A percentile compares a stretch with the other conserved stretches of the same genome.
Evolutionary conservation across 2,329 filamentous ascomycete species (phyloP).

Genomic region (Didymella arachidicola): DNA sequence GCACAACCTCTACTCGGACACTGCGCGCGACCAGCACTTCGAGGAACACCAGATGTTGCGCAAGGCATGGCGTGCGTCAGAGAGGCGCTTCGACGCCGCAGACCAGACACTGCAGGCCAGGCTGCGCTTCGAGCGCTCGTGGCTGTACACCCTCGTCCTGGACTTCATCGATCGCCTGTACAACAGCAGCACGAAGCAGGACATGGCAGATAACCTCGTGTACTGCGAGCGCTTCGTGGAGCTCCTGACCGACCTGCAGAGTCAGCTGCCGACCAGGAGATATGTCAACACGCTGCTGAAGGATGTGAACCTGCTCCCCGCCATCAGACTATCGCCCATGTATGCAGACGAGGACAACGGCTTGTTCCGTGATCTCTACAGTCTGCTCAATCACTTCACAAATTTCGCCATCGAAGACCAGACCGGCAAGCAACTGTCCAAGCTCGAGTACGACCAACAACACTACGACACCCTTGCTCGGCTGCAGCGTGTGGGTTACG

Average conservation of each 20-base stretch:
- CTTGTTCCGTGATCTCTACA: constrained; percentile 80
- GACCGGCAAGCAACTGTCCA: constrained; percentile 77
- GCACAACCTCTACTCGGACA: constrained; percentile 87
- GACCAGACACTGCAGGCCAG: constrained; percentile 81
- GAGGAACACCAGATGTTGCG: constrained; percentile 76
- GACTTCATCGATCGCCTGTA: constrained; percentile 83
- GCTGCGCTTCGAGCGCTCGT: constrained; percentile 88
- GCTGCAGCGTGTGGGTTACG: constrained; percentile 77
- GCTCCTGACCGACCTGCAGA: constrained; percentile 87
- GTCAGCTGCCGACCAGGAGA: constrained; percentile 89
- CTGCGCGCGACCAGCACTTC: constrained; percentile 74
- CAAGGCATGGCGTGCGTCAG: constrained; percentile 89
- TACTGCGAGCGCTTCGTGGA: constrained; percentile 96
- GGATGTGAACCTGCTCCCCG: constrained; percentile 82
- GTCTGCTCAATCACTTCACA: constrained; percentile 84
- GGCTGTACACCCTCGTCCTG: constrained; percentile 86
- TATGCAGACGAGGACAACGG: constrained; percentile 77
- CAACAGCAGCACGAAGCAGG: constrained; percentile 42
- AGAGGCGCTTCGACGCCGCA: constrained; percentile 85
- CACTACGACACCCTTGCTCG: constrained; percentile 80
- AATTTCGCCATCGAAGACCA: constrained; percentile 92
- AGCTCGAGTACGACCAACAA: constrained; percentile 76
- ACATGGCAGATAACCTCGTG: constrained; percentile 67
- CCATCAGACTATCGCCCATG: constrained; percentile 78
- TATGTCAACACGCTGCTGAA: constrained; percentile 90